Conservation (phyloP, 805 yeast species). For the Cyberlindnera mycetangii region DNA sequence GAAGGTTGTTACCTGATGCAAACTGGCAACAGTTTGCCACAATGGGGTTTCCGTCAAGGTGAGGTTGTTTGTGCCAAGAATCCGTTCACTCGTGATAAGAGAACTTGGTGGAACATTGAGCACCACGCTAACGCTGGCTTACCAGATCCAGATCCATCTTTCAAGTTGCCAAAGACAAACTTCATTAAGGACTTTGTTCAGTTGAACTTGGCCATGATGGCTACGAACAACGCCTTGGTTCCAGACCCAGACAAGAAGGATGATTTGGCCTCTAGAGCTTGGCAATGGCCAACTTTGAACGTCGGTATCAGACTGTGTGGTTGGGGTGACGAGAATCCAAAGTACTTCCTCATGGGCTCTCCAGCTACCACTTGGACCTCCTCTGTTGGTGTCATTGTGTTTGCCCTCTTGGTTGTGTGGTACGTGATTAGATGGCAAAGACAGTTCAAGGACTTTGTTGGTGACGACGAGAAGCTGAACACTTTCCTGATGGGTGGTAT, state of each 20-base stretch:
- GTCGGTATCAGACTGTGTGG: constrained; percentile 74
- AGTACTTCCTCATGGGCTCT: constrained; percentile 70
- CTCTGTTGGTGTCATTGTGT: constrained; percentile 52
- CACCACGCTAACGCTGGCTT: constrained; percentile 57
- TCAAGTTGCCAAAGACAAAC: constrained; percentile 68
- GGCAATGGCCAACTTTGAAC: constrained; percentile 88
- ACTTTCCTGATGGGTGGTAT: constrained; percentile 67
- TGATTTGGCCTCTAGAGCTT: constrained; percentile 65
- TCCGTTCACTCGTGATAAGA: constrained; percentile 70
- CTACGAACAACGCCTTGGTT: constrained; percentile 76
- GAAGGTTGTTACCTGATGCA: constrained; percentile 85
- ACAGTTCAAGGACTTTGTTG: constrained; percentile 61
- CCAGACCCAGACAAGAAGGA: constrained; percentile 77
- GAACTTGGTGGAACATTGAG: constrained; percentile 89
- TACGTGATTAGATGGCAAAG: constrained; percentile 69
- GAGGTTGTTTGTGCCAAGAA: constrained; percentile 80
- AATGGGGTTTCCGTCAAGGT: constrained; percentile 98
- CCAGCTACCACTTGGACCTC: constrained; percentile 81
- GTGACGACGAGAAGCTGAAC: constrained; percentile 42
- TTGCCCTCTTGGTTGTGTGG: constrained; percentile 39
- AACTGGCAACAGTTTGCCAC: constrained; percentile 78
- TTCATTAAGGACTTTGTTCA: constrained; percentile 75
- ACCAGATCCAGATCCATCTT: constrained; percentile 58
- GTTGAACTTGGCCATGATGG: constrained; percentile 83
- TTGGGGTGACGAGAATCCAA: constrained; percentile 58